Conservation (phyloP, 257 asterid genomes). For the Lycium ferocissimum region DNA sequence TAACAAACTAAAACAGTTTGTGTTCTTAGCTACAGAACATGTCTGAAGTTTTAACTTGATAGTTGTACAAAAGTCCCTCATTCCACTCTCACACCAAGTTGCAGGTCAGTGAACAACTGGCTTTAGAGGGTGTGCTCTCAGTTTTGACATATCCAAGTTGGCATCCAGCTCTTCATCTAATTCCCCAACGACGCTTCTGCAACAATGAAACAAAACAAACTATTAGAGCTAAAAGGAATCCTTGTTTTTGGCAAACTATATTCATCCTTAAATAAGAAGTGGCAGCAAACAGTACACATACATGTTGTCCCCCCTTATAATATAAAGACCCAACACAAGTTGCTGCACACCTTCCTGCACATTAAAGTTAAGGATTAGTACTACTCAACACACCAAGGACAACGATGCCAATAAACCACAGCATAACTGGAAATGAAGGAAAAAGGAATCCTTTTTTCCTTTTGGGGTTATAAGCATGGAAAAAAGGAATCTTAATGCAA, state of each 20-base stretch:
- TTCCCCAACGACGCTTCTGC: slow-evolving; percentile 93
- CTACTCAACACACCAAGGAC: not conserved
- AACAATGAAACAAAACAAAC: slow-evolving; percentile 26
- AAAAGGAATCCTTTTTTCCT: not conserved
- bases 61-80: not conserved
- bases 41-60: slow-evolving; percentile 14
- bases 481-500: not conserved
- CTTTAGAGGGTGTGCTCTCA: slow-evolving; percentile 94
- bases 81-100: slow-evolving; percentile 21
- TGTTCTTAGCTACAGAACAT: slow-evolving; percentile 23
- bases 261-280: not conserved
- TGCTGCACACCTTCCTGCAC: slow-evolving; percentile 97
- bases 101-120: slow-evolving; percentile 79
- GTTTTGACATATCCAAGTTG: slow-evolving; percentile 81
- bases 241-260: not conserved
- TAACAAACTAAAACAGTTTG: slow-evolving; percentile 3
- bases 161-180: slow-evolving; percentile 94
- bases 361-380: slow-evolving; percentile 26
- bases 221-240: not conserved
- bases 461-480: not conserved
- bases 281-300: slow-evolving; percentile 39
- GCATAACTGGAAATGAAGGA: not conserved
- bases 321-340: slow-evolving; percentile 96
- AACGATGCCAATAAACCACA: not conserved
- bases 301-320: slow-evolving; percentile 98